These are phyloP conservation scores for Westerdykella aurantiaca DNA, from an alignment of 2,329 filamentous ascomycete species.

Conservation along the genomic window DNA sequence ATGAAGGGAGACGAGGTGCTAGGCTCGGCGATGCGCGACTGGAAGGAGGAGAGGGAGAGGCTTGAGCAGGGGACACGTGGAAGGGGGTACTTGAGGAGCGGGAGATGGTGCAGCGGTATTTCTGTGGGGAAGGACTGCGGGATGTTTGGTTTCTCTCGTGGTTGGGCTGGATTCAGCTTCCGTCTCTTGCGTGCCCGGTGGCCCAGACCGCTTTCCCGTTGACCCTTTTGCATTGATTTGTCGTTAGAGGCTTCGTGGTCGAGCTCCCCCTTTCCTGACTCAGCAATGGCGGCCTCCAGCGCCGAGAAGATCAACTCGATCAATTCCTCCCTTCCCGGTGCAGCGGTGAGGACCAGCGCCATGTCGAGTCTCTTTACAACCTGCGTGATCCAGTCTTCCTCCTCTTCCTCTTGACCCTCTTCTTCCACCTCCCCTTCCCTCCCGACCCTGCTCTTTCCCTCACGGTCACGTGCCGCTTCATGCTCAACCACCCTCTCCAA, in stretches of 20 bases:
- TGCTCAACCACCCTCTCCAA: constrained; percentile 9
- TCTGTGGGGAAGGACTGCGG: constrained; percentile 16
- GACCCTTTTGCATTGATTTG: neutral
- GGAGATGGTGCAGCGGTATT: neutral
- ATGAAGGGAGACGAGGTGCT: constrained; percentile 53
- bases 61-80: constrained; percentile 8
- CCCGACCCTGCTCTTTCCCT: constrained; percentile 7
- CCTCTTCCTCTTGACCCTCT: constrained; percentile 11
- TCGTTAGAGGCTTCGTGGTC: neutral
- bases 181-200: constrained; percentile 12
- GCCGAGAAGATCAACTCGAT: constrained; percentile 48
- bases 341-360: constrained; percentile 64
- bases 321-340: constrained; percentile 24
- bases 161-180: constrained; percentile 7
- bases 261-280: neutral
- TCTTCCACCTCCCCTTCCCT: constrained; percentile 3
- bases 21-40: constrained; percentile 18
- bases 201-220: neutral
- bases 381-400: constrained; percentile 47
- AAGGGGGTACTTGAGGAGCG: constrained; percentile 17
- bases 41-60: constrained; percentile 23
- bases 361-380: constrained; percentile 66
- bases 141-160: neutral
- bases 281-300: constrained; percentile 29
- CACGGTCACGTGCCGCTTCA: neutral